These are phyloP conservation scores for Davidsoniella neocaledoniae DNA, from an alignment of 2,329 filamentous ascomycete species.

Conservation along the genomic window DNA sequence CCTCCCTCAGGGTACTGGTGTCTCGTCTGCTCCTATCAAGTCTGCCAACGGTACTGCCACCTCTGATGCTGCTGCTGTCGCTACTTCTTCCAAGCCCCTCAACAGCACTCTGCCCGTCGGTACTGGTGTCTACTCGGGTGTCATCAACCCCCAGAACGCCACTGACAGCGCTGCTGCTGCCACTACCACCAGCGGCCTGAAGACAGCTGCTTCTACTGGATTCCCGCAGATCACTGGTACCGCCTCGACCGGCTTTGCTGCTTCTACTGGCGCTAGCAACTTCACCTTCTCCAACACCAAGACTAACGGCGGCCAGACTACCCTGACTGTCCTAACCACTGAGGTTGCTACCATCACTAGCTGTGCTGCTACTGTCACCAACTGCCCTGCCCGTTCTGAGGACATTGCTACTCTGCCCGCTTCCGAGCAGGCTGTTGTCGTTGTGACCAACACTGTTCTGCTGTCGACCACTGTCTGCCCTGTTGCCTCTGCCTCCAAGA, in stretches of 20 bases:
- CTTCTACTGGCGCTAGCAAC: conserved; percentile 16
- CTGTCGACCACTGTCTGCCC: conserved; percentile 30
- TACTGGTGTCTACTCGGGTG: neutral
- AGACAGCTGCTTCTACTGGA: neutral
- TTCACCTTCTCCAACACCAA: conserved; percentile 14
- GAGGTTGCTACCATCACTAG: conserved; percentile 40
- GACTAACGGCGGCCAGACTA: conserved; percentile 19
- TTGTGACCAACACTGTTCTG: conserved; percentile 24
- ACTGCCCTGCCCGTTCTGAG: conserved; percentile 29
- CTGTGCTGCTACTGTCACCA: conserved; percentile 38
- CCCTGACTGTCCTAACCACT: conserved; percentile 35
- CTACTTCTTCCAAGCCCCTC: conserved; percentile 14
- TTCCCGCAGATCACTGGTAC: neutral
- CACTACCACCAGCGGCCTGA: neutral
- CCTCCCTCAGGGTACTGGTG: neutral
- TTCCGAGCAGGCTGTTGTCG: conserved; percentile 19
- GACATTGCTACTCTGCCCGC: conserved; percentile 22
- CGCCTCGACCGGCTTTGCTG: neutral
- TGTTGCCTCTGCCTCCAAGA: conserved; percentile 24
- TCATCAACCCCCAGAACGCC: conserved; percentile 6
- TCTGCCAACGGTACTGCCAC: neutral
- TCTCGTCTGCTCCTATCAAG: neutral
- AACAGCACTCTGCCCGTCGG: neutral
- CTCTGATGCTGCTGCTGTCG: neutral
- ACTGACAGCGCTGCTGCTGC: conserved; percentile 2